Evolutionary conservation across 192 early-diverging fungal genomes (phyloP).

Genomic region (Backusella tarrabulga): DNA sequence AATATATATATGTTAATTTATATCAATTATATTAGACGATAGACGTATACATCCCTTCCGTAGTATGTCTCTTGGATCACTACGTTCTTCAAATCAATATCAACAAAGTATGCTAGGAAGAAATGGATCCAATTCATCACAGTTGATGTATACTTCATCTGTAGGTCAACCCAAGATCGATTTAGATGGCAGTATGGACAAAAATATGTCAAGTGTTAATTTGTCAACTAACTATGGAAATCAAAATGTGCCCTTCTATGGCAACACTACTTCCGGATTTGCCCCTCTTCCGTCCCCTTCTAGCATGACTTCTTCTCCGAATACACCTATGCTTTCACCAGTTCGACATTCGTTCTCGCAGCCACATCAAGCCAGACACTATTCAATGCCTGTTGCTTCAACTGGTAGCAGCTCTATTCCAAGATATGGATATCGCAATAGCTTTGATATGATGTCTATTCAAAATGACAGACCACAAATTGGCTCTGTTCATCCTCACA

Average conservation of each 20-base stretch:
- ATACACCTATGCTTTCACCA: constrained; percentile 22
- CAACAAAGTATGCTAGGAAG: neutral
- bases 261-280: neutral
- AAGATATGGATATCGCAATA: constrained; percentile 7
- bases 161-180: constrained; percentile 2
- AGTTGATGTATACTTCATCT: constrained; percentile 9
- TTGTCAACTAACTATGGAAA: neutral
- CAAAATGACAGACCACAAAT: neutral
- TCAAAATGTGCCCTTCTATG: constrained; percentile 6
- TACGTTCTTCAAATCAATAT: constrained; percentile 1
- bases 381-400: constrained; percentile 15
- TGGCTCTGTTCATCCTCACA: constrained; percentile 16
- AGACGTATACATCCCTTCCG: constrained; percentile 22
- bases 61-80: constrained; percentile 27
- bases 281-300: constrained; percentile 18
- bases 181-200: neutral
- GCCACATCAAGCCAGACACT: constrained; percentile 11
- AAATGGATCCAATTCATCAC: neutral
- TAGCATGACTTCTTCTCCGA: constrained; percentile 22
- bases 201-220: constrained; percentile 2
- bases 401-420: neutral
- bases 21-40: neutral
- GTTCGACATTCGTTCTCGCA: constrained; percentile 19
- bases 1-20: neutral
- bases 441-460: constrained; percentile 22